Base-by-base conservation (phyloP, 805 yeast genomes). In the Teunomyces kruisii region DNA sequence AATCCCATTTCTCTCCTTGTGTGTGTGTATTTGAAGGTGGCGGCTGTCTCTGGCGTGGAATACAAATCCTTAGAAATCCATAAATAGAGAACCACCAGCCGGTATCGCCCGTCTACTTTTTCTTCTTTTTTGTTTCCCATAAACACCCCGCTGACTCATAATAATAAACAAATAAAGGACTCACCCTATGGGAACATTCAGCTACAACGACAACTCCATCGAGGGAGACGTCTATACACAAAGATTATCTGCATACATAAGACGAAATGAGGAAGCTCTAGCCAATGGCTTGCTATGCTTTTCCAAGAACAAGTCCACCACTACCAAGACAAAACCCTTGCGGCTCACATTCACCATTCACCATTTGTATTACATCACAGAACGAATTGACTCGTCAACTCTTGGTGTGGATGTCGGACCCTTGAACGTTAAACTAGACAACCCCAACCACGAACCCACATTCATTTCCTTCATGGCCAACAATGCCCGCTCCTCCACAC, bases 171-270 rank as follows among this genome's bases (percentile, higher is more conserved):
- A 10, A n/a, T 12, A 3, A 29, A 22, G 15, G 14, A 16, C n/a
- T 17, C 10, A 12, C 42, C 9, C 12, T 13, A 54, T 54, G 58
- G 55, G 57, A 30, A 45, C 69, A 12, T 65, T 65, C 40, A 51
- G 54, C 33, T 49, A 54, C 30, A 62, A 58, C 49, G 74, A 62
- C 39, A 56, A 58, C 49, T 62, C 73, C 41, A 67, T 72, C 46
- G 84, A 80, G 48, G 84, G 85, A 26, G 83, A 81, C 53, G 76
- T 75, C 13, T 80, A 79, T 56, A 68, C 79, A 31, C 82, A 76
- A 53, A 70, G 79, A 47, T 62, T 80, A 27, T 74, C 84, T 24
- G 62, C 76, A 3, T 79, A 80, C 52, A 73, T 80, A 30, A 70
- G 78, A 44, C 63, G 79, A 10, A 82, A 80, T 53, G 85, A 80